Evolutionary conservation across 2,329 filamentous ascomycete genomes (phyloP), one percentile per base, ranked within the genome.

Genomic region (Akanthomyces uredinophilus): DNA sequence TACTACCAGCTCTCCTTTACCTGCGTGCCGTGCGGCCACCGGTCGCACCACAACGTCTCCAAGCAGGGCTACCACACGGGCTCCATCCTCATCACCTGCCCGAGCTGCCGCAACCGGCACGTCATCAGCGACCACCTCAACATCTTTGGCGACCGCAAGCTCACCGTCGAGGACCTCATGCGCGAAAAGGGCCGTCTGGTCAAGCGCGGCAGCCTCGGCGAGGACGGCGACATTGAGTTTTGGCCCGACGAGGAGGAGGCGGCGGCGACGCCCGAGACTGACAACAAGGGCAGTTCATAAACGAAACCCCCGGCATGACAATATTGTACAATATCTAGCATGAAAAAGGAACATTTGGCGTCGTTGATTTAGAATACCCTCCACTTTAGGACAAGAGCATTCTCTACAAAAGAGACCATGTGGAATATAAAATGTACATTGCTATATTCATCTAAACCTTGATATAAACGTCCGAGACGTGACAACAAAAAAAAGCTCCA

Each of bases 21-120:
- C 67, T 99, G 95, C 83, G 87, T 90, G 63, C 91, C 91, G 37
- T 99, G 95, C 77, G 80, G 82, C 51, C 79, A 84, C 41, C 88
- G 93, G 63, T 96, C 91, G n/a, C 83, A 87, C 14, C 96, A 99
- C 77, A 84, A 84, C 56, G 81, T 99, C 69, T 92, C 91, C 35
- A 97, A 98, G 75, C 95, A 98, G 72, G 95, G 92, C 37, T 99
- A 99, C 73, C 93, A 98, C 75, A 82, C 88, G 65, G 95, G 95
- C 41, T 94, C 92, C 1, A 89, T 95, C 5, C 80, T 99, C 62
- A 93, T 98, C 66, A 88, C 89, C 39, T 99, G 95, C 72, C 94
- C 95, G 0, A 79, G 81, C 4, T 99, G 95, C 76, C 87, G 88
- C 70, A 93, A 91, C 72, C 84, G 92, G 27, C 95, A 99, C 78